A percentile compares a stretch with the other conserved stretches of the same genome.
Conservation (phyloP, 139 green algal species). For the Micromonas pusilla region DNA sequence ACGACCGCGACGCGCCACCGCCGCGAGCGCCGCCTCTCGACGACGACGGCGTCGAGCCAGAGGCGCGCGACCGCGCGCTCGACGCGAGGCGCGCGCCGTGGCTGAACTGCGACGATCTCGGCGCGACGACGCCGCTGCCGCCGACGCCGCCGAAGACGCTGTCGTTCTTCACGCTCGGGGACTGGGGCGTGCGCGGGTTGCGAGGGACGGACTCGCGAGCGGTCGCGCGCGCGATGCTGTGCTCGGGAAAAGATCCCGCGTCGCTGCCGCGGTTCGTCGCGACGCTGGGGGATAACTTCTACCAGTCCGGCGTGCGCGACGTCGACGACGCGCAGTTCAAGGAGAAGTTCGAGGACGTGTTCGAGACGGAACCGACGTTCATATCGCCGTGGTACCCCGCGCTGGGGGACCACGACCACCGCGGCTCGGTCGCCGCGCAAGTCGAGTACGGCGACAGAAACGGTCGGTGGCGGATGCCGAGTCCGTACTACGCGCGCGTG, state of each 20-base stretch:
- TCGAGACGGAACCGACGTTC: background rate
- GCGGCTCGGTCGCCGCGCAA: slow-evolving; percentile 21
- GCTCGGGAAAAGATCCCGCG: background rate
- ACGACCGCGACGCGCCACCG: too few relatives aligned
- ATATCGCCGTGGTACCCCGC: slow-evolving; percentile 17
- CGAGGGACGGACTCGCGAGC: background rate
- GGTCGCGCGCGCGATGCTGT: background rate
- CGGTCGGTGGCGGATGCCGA: slow-evolving; percentile 19
- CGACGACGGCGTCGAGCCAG: background rate
- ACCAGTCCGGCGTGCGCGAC: background rate
- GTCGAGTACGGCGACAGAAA: slow-evolving; percentile 7
- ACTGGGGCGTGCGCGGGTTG: slow-evolving; percentile 4
- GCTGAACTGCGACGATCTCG: too few relatives aligned
- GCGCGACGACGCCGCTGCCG: too few relatives aligned
- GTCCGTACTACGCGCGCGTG: slow-evolving; percentile 7
- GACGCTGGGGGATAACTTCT: slow-evolving; percentile 16
- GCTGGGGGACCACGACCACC: slow-evolving; percentile 32
- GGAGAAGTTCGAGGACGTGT: slow-evolving; percentile 17
- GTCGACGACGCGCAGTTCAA: background rate
- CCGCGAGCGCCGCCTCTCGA: background rate
- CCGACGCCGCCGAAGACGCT: background rate
- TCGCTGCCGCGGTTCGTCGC: background rate
- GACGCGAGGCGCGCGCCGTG: too few relatives aligned
- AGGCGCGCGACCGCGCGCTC: background rate
- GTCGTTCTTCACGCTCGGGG: background rate